Evolutionary conservation across 2,329 filamentous ascomycete species (phyloP), one percentile per base, ranked within the genome.

Genomic region (Macrophomina pseudophaseolina): DNA sequence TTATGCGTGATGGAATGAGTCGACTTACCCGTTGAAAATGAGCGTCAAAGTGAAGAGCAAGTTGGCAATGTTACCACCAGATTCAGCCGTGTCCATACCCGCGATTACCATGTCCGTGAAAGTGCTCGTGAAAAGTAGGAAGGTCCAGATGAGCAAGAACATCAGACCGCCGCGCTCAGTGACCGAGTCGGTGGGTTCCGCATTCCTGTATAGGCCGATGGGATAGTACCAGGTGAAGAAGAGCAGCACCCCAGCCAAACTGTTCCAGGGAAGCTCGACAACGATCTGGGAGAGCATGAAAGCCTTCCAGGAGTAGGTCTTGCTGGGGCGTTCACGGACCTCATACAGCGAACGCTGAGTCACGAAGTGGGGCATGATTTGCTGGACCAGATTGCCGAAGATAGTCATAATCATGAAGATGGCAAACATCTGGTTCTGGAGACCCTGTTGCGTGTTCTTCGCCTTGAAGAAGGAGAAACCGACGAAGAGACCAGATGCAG

Each of bases 141-240:
- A 94, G 66, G 84, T 78, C 70, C 87, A 82, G 44, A 93, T 80
- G 69, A 92, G 86, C 40, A 94, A 80, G 80, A 93, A 92, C 86
- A 94, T 91, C 8, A 94, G 84, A 0, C 80, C 88, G 11, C 91
- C 90, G 32, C 91, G 89, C 73, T 92, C 87, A 1, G 84, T 76
- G 0, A 88, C 84, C 69, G 87, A 81, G 68, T 84, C 84, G 4
- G 86, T 85, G 0, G 81, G 80, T 8, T 82, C 80, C 2, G 90
- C 89, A 73, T 93, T 93, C 65, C 80, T 78, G 76, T 90, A 87
- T 8, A 93, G 84, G 1, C 91, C 91, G 56, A 94, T 85, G 0
- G 91, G 91, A 75, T 92, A 96, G 81, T 96, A 96, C 86, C 90
- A 94, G 74, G 83, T 87, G 71, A 92, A 83, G 80, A 84, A 95